A percentile compares a stretch with the other conserved stretches of the same genome.
Conservation (phyloP, 2,329 filamentous ascomycete species). For the Pseudomassariella vexata region DNA sequence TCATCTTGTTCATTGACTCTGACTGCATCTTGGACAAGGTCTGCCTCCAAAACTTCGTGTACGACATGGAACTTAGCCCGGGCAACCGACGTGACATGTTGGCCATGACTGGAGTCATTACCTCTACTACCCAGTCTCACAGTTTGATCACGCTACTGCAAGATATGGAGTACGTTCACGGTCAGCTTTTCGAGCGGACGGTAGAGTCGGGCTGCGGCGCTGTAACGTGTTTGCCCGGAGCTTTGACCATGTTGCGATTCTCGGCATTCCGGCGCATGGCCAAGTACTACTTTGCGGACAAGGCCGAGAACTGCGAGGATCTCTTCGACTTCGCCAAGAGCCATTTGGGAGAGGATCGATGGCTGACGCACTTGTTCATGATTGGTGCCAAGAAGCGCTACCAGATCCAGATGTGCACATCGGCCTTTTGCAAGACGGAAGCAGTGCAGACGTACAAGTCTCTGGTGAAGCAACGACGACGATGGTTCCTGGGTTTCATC, state of each 20-base stretch:
- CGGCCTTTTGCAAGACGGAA: conserved; percentile 97
- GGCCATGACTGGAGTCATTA: conserved; percentile 97
- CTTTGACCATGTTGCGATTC: conserved; percentile 91
- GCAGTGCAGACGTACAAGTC: conserved; percentile 83
- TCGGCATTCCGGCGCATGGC: conserved; percentile 96
- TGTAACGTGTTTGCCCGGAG: conserved; percentile 90
- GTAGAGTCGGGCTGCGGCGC: conserved; percentile 92
- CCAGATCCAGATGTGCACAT: conserved; percentile 96
- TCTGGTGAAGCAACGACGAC: conserved; percentile 85
- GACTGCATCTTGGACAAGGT: conserved; percentile 90
- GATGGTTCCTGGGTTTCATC: conserved; percentile 97
- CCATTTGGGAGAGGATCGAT: conserved; percentile 90
- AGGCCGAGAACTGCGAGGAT: conserved; percentile 91
- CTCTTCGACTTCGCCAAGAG: conserved; percentile 96
- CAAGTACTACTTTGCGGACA: conserved; percentile 97
- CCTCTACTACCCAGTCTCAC: conserved; percentile 83
- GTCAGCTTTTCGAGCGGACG: conserved; percentile 90
- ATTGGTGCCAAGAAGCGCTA: conserved; percentile 88
- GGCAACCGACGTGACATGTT: conserved; percentile 90
- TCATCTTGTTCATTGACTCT: conserved; percentile 95
- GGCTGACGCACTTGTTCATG: conserved; percentile 98
- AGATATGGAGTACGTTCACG: conserved; percentile 98
- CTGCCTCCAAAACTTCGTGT: conserved; percentile 96
- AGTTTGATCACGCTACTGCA: conserved; percentile 87
- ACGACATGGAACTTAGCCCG: conserved; percentile 96